Conservation (phyloP, 306 rosid species). For the Sindora glabra region DNA sequence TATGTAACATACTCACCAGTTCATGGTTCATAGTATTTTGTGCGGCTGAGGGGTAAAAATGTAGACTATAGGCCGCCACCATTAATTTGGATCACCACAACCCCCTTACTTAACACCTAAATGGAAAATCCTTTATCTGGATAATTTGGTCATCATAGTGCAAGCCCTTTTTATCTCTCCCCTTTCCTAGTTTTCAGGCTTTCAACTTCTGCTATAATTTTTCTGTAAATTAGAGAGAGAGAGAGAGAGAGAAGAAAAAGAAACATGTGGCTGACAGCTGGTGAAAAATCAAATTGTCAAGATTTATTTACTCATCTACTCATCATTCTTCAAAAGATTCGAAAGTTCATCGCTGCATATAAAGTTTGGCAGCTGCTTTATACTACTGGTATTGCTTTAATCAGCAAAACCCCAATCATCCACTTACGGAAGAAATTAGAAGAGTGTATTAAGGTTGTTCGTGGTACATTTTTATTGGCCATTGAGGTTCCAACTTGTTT, state of each 20-base stretch:
- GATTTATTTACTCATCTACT: conserved; percentile 43
- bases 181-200: conserved; percentile 56
- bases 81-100: conserved; percentile 1
- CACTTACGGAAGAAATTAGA: conserved; percentile 6
- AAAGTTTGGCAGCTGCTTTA: conserved; percentile 51
- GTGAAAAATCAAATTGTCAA: conserved; percentile 25
- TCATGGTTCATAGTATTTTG: conserved; percentile 23
- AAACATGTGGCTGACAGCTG: conserved; percentile 38
- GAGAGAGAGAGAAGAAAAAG: conserved; percentile 16
- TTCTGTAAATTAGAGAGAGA: conserved; percentile 18
- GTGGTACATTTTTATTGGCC: conserved; percentile 8
- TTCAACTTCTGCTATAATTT: conserved; percentile 19
- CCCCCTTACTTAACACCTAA: conserved; percentile 4
- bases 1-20: conserved; percentile 21
- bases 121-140: conserved; percentile 16
- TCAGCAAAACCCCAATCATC: conserved; percentile 29
- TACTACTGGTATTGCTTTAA: conserved; percentile 36
- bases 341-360: conserved; percentile 40
- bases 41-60: conserved; percentile 29
- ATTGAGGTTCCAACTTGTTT: conserved; percentile 13
- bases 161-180: conserved; percentile 10
- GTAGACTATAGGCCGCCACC: conserved; percentile 25
- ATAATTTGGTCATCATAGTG: conserved; percentile 25
- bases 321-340: conserved; percentile 57
- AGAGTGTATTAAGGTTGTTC: conserved; percentile 14